Evolutionary conservation across 2,329 filamentous ascomycete genomes (phyloP).

Genomic region (Lecanicillium sp.): DNA sequence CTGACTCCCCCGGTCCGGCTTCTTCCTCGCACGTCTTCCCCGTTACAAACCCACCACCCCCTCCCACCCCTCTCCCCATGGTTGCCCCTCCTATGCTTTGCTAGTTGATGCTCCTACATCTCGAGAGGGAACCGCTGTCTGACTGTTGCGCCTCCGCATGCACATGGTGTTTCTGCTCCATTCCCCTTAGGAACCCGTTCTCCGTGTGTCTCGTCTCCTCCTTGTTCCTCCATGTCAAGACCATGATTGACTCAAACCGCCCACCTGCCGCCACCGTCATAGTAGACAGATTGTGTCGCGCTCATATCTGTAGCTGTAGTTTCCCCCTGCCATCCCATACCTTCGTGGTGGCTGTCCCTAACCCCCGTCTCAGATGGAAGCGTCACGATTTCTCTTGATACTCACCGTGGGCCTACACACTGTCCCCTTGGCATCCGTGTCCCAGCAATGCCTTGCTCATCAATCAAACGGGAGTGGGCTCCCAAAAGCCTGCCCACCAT

Average conservation of each 20-base stretch:
- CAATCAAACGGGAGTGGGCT: conserved; percentile 5
- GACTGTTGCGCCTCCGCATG: conserved; percentile 12
- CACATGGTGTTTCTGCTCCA: conserved; percentile 13
- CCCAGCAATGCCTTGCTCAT: conserved; percentile 2
- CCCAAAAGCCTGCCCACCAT: not conserved
- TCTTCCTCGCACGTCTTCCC: not conserved
- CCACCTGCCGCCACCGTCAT: conserved; percentile 1
- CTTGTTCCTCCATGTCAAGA: not conserved
- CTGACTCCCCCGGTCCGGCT: not conserved
- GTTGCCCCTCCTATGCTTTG: not conserved
- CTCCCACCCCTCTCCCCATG: not conserved
- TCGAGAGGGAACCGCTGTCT: conserved; percentile 4
- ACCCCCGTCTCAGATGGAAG: conserved; percentile 11
- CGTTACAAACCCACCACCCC: not conserved
- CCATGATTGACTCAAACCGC: conserved; percentile 4
- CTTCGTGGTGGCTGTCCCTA: not conserved
- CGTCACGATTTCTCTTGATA: conserved; percentile 10
- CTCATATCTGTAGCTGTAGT: not conserved
- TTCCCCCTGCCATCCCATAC: conserved; percentile 1
- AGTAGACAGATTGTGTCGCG: not conserved
- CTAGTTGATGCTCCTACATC: conserved; percentile 5
- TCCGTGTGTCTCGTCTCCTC: conserved; percentile 2
- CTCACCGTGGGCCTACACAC: conserved; percentile 7
- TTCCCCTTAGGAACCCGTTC: conserved; percentile 7
- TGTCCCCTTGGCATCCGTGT: conserved; percentile 12